A percentile compares a stretch with the other conserved stretches of the same genome.
phyloP scores from a whole-genome alignment of 768 basidiomycete species.

The Candolleomyces eurysporus region DNA sequence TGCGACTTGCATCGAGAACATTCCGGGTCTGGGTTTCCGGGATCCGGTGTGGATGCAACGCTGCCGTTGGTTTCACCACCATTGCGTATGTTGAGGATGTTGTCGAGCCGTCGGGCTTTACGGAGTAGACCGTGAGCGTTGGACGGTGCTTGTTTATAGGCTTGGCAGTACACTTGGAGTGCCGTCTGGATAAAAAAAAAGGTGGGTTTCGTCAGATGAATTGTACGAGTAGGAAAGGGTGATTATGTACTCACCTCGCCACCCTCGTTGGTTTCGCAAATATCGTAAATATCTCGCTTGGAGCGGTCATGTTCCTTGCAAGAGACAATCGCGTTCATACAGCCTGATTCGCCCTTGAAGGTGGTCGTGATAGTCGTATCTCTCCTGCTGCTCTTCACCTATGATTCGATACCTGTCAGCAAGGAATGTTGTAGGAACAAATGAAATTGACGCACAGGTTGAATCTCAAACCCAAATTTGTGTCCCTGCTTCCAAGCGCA shows the following conservation, averaged over 20 bases:
- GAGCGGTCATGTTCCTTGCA: slow-evolving; percentile 75
- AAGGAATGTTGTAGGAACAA: too few species aligned
- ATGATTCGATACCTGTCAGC: background rate
- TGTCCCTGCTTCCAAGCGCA: slow-evolving; percentile 88
- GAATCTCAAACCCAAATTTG: slow-evolving; percentile 92
- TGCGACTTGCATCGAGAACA: slow-evolving; percentile 66
- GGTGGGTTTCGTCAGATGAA: background rate
- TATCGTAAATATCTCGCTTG: slow-evolving; percentile 70
- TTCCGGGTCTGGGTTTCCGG: slow-evolving; percentile 33
- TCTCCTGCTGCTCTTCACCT: slow-evolving; percentile 79
- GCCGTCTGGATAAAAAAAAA: slow-evolving; percentile 58
- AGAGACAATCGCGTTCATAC: slow-evolving; percentile 73
- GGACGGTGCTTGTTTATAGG: slow-evolving; percentile 78
- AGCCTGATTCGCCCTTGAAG: slow-evolving; percentile 77
- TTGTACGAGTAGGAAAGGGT: background rate
- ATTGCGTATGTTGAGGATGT: slow-evolving; percentile 51
- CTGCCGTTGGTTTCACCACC: slow-evolving; percentile 24
- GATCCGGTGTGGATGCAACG: slow-evolving; percentile 17
- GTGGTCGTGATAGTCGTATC: slow-evolving; percentile 64
- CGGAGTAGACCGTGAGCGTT: slow-evolving; percentile 81
- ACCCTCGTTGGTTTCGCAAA: slow-evolving; percentile 82
- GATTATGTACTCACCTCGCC: slow-evolving; percentile 62
- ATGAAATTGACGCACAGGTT: slow-evolving; percentile 51
- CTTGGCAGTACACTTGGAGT: slow-evolving; percentile 80
- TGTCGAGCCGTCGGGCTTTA: slow-evolving; percentile 84